A percentile compares a stretch with the other conserved stretches of the same genome.
Conservation (phyloP, 805 yeast species). For the Trichomonascus vanleenenianus region DNA sequence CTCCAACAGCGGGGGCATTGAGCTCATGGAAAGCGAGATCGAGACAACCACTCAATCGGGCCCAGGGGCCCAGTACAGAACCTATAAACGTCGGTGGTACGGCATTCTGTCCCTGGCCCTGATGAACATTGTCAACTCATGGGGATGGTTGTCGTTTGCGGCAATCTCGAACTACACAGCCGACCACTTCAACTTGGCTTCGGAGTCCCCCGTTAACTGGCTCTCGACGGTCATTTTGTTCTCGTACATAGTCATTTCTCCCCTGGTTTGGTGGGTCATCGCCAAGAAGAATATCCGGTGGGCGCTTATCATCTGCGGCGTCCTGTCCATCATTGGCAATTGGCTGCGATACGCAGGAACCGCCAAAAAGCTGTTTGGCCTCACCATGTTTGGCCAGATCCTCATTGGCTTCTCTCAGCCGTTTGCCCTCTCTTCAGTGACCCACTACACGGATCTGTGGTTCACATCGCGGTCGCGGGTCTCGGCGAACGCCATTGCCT, state of each 20-base stretch:
- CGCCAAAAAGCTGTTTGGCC: slow-evolving; percentile 20
- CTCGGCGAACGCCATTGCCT: slow-evolving; percentile 30
- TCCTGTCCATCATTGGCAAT: slow-evolving; percentile 22
- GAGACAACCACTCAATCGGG: background rate
- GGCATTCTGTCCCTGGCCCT: slow-evolving; percentile 25
- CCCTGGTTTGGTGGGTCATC: slow-evolving; percentile 22
- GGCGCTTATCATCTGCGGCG: slow-evolving; percentile 20
- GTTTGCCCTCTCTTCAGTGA: slow-evolving; percentile 26
- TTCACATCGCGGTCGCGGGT: slow-evolving; percentile 27
- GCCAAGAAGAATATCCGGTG: slow-evolving; percentile 17
- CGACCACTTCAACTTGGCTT: slow-evolving; percentile 16
- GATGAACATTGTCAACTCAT: slow-evolving; percentile 25
- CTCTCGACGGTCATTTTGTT: slow-evolving; percentile 27
- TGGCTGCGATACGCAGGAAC: slow-evolving; percentile 28
- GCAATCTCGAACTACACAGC: slow-evolving; percentile 24
- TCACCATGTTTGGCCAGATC: slow-evolving; percentile 29
- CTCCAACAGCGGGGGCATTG: background rate
- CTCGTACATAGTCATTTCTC: slow-evolving; percentile 22
- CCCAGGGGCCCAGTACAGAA: slow-evolving; percentile 12
- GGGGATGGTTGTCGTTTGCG: slow-evolving; percentile 30
- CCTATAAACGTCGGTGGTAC: slow-evolving; percentile 27
- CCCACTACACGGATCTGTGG: slow-evolving; percentile 28
- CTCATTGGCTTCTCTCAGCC: slow-evolving; percentile 30
- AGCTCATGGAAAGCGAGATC: background rate
- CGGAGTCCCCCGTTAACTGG: slow-evolving; percentile 28